Evolutionary conservation across 345 rosid species (phyloP).

Genomic region (Crucihimalaya himalaica): DNA sequence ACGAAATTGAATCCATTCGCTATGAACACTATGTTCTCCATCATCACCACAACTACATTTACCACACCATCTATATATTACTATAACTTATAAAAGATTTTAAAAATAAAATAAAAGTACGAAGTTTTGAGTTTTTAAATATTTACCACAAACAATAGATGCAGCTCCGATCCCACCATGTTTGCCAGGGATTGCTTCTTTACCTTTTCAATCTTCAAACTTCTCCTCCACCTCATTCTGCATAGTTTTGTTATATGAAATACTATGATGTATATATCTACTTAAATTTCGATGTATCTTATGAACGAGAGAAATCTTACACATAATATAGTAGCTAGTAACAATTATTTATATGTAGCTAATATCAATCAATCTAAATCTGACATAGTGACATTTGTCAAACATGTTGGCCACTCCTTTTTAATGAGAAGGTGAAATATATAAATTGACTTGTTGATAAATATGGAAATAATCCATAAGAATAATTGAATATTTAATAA

Average conservation of each 20-base stretch:
- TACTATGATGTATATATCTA: neutral
- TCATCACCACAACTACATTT: constrained; percentile 49
- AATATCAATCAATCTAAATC: neutral
- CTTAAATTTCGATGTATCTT: neutral
- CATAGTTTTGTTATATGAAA: neutral
- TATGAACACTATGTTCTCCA: constrained; percentile 60
- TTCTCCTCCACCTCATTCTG: neutral
- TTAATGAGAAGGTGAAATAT: neutral
- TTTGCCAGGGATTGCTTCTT: constrained; percentile 35
- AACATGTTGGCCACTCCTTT: neutral
- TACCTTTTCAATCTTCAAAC: constrained; percentile 46
- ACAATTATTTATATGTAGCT: neutral
- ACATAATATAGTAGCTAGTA: neutral
- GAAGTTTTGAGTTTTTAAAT: neutral
- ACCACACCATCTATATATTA: neutral
- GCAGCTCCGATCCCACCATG: constrained; percentile 53
- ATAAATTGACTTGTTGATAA: neutral
- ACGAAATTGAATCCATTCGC: constrained; percentile 50
- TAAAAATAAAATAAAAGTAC: neutral
- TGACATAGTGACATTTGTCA: neutral
- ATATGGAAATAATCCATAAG: neutral
- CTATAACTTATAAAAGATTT: neutral
- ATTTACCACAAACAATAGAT: constrained; percentile 42
- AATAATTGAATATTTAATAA: too few relatives aligned
- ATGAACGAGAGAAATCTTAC: neutral